Base-by-base conservation (phyloP, 2,329 filamentous ascomycete species). In the Colletotrichum euphorbiae region DNA sequence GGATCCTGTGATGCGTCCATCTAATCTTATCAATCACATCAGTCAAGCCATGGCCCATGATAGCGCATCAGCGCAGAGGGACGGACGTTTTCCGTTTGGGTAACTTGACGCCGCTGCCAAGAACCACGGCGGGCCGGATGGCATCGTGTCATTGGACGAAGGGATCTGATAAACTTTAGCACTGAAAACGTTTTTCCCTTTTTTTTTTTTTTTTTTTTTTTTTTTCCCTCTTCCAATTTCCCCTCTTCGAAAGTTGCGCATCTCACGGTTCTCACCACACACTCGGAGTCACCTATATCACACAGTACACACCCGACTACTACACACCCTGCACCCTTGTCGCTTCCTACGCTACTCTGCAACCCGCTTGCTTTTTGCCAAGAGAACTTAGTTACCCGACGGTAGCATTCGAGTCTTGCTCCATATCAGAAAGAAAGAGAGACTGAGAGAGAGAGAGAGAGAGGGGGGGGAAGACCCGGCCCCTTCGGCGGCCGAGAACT, bases 1-100 rank as follows among this genome's bases (percentile, higher is more conserved):
- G 52, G 52, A 56, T 60, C 62, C 21, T 46, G 40, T 55, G 6
- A 24, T 24, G 3, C 3, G 24, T 5, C 28, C 63, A 67, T 67
- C 50, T 67, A 67, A 67, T 67, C 63, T 67, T 67, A 67, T 67
- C 63, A 67, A 67, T 67, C 57, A 62, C 63, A 67, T 67, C 63
- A 67, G 63, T 62, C 21, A 51, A 45, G 15, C 48, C 63, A 56
- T 17, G n/a, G n/a, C n/a, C n/a, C n/a, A n/a, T n/a, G n/a, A n/a
- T n/a, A n/a, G n/a, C n/a, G n/a, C n/a, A n/a, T n/a, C n/a, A n/a
- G n/a, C n/a, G n/a, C 55, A 19, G 52, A 52, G 28, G 17, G 51
- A 56, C 57, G 57, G 56, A 51, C 57, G 45, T 67, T 62, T n/a
- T 57, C 33, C 13, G 48, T 67, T 55, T 24, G 48, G 57, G 24